phyloP scores from a whole-genome alignment of 2,329 filamentous ascomycete species.

The Dothidotthia symphoricarpi region DNA sequence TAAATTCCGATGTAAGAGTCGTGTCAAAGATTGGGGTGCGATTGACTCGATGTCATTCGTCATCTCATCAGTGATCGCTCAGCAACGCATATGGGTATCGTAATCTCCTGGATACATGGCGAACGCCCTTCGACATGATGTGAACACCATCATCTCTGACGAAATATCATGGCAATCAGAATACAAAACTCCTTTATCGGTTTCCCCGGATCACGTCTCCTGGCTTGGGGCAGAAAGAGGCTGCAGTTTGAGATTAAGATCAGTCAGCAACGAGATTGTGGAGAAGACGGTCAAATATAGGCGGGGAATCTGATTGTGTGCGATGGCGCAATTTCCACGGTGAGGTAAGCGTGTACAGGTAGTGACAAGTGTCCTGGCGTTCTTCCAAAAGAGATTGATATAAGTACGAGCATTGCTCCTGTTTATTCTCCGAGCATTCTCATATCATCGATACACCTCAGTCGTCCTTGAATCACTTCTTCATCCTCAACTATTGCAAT shows the following conservation, averaged over 20 bases:
- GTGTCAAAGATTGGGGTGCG: no score
- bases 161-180: not conserved
- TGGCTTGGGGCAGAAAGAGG: slow-evolving; percentile 3
- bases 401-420: slow-evolving; percentile 9
- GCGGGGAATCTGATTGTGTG: slow-evolving; percentile 30
- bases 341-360: slow-evolving; percentile 11
- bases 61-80: no score
- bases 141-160: no score
- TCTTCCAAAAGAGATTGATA: slow-evolving; percentile 5
- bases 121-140: no score
- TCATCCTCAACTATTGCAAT: not conserved
- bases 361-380: slow-evolving; percentile 9
- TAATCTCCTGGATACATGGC: no score
- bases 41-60: no score
- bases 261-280: slow-evolving; percentile 7
- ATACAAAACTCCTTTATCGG: not conserved
- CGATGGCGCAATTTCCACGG: slow-evolving; percentile 35
- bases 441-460: no score
- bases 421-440: no score
- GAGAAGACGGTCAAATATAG: slow-evolving; percentile 7
- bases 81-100: no score
- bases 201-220: slow-evolving; percentile 12
- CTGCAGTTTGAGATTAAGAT: slow-evolving; percentile 4
- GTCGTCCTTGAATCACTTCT: not conserved
- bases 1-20: not conserved